These are phyloP conservation scores for Salinomyces thailandicus DNA, from an alignment of 2,329 filamentous ascomycete species.

Conservation along the genomic window DNA sequence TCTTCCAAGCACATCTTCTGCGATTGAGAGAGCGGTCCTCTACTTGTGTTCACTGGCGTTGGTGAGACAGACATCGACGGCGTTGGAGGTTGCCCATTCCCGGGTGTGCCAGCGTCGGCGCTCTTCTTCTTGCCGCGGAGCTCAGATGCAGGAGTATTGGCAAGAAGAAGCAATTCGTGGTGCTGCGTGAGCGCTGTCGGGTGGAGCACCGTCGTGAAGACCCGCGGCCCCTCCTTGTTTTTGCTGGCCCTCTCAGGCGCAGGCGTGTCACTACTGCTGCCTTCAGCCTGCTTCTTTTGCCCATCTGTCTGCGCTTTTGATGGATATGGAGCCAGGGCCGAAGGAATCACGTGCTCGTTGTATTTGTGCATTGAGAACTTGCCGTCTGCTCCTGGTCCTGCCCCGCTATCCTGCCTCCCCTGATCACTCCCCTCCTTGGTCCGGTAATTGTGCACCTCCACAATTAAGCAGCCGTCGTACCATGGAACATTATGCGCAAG, in stretches of 20 bases:
- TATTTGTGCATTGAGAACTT: conserved; percentile 88
- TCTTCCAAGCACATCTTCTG: conserved; percentile 67
- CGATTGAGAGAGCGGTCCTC: conserved; percentile 56
- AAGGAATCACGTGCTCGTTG: conserved; percentile 81
- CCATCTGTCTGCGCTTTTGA: conserved; percentile 24
- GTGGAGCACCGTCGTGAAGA: conserved; percentile 72
- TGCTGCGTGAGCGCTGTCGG: conserved; percentile 69
- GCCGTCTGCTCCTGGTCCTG: conserved; percentile 48
- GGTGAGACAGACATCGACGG: conserved; percentile 46
- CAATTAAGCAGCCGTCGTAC: conserved; percentile 90
- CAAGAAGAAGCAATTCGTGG: conserved; percentile 65
- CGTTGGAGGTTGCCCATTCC: conserved; percentile 45
- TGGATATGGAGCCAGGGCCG: conserved; percentile 67
- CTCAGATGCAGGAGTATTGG: conserved; percentile 52
- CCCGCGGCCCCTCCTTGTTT: conserved; percentile 40
- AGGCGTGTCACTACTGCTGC: conserved; percentile 12
- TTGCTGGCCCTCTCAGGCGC: conserved; percentile 39
- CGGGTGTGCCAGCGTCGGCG: conserved; percentile 47
- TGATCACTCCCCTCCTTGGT: conserved; percentile 41
- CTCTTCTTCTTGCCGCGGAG: conserved; percentile 37
- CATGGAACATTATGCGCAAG: conserved; percentile 62
- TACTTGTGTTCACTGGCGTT: conserved; percentile 43
- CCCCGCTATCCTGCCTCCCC: conserved; percentile 37
- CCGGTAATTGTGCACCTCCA: conserved; percentile 86
- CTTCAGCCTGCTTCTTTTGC: conserved; percentile 35